phyloP scores from a whole-genome alignment of 179 eudicot species.

The Spinacia oleracea region DNA sequence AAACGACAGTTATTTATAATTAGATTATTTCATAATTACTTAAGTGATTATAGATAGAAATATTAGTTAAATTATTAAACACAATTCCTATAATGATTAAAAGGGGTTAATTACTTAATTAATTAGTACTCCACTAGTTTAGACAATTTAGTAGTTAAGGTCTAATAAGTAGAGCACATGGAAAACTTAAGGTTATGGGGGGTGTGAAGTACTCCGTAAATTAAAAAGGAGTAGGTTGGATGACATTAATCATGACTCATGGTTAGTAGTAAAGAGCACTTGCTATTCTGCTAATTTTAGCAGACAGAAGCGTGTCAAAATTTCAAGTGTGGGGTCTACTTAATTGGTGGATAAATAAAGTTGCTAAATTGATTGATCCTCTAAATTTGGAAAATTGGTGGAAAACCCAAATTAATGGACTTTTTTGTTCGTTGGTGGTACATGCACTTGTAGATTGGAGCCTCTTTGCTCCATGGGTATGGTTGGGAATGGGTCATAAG shows the following conservation, averaged over 20 bases:
- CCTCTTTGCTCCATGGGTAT: constrained; percentile 27
- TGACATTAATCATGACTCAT: constrained; percentile 19
- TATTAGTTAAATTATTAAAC: neutral
- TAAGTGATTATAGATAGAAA: neutral
- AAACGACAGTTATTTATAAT: too few relatives aligned
- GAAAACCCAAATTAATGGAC: neutral
- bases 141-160: neutral
- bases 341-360: constrained; percentile 16
- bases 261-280: neutral
- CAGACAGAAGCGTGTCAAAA: constrained; percentile 5
- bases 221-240: constrained; percentile 6
- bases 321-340: constrained; percentile 1
- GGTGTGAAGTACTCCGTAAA: neutral
- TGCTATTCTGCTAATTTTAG: constrained; percentile 14
- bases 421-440: neutral
- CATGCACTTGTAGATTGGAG: constrained; percentile 28
- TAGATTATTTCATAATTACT: neutral
- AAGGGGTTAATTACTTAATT: too few relatives aligned
- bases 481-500: too few relatives aligned
- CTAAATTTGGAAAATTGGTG: neutral
- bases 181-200: neutral
- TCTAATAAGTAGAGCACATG: neutral
- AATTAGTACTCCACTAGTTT: neutral
- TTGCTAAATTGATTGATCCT: constrained; percentile 18
- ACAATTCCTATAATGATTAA: neutral